Evolutionary conservation across 2,329 filamentous ascomycete genomes (phyloP), one percentile per base, ranked within the genome.

Genomic region (Colletotrichum sp.): DNA sequence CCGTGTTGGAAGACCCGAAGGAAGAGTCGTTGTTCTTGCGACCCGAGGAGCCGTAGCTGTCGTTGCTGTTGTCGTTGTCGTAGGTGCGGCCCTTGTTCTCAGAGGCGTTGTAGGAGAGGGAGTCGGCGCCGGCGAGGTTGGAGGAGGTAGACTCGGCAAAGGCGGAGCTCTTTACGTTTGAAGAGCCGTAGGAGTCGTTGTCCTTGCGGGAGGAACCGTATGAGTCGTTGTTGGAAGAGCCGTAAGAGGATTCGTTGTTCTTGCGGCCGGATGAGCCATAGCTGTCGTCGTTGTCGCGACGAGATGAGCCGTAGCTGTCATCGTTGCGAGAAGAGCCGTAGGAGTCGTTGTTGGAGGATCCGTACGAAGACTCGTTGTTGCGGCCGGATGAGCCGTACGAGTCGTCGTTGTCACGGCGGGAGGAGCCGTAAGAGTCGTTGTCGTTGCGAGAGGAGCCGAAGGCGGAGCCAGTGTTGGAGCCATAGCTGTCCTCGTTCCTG

Each of bases 401-500:
- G 66, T 69, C 74, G 59, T 77, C 78, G 73, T 63, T 79, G 18
- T 58, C 69, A 28, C 52, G 52, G 14, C 71, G 65, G 16, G 76
- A 77, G 21, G 78, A 77, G 63, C 66, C 66, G 66, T 69, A 66
- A 7, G 24, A 34, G 66, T 61, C 52, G n/a, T 21, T 52, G n/a
- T 67, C 61, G 32, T 56, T 66, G 69, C 72, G 61, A 36, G 69
- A 71, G 21, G 67, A 71, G 28, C 72, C 81, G 68, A 78, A 82
- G n/a, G n/a, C 43, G 66, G 71, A 78, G 77, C 34, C 26, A 3
- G 48, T 26, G 38, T 81, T 78, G 64, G 16, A 75, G 5, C 52
- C 73, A 32, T 74, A 77, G 21, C 75, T 77, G 67, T 77, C 48
- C 24, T 79, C 71, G 69, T 77, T 77, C 65, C 79, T 82, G 73